These are phyloP conservation scores for Delphinella strobiligena DNA, from an alignment of 2,329 filamentous ascomycete genomes.

Conservation along the genomic window DNA sequence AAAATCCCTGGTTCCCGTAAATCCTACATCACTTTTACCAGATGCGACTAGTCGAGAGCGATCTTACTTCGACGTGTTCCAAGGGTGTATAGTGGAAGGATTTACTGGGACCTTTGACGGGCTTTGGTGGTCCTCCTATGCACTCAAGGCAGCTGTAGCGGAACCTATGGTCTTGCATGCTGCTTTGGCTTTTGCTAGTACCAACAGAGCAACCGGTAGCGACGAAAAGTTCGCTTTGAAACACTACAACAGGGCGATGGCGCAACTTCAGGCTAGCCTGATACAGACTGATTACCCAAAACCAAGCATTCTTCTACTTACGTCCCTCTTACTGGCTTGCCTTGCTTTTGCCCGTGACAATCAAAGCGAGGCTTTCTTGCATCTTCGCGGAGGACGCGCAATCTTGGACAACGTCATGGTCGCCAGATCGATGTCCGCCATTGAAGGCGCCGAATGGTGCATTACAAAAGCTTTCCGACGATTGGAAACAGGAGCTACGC, in stretches of 20 bases:
- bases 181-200: background rate
- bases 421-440: background rate
- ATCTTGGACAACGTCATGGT: background rate
- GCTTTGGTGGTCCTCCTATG: background rate
- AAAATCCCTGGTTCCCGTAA: background rate
- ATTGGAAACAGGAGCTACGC: background rate
- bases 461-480: background rate
- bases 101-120: background rate
- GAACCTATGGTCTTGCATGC: background rate
- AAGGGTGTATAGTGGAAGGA: background rate
- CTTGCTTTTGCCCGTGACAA: background rate
- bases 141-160: background rate
- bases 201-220: background rate
- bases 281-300: background rate
- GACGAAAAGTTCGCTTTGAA: background rate
- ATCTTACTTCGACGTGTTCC: background rate
- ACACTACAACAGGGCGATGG: background rate
- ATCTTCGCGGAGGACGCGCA: background rate
- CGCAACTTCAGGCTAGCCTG: background rate
- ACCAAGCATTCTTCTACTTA: background rate
- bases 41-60: background rate
- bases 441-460: background rate
- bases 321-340: background rate
- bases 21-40: background rate
- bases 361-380: background rate